phyloP scores from a whole-genome alignment of 2,329 filamentous ascomycete species.

The Didymosphaeria variabile region DNA sequence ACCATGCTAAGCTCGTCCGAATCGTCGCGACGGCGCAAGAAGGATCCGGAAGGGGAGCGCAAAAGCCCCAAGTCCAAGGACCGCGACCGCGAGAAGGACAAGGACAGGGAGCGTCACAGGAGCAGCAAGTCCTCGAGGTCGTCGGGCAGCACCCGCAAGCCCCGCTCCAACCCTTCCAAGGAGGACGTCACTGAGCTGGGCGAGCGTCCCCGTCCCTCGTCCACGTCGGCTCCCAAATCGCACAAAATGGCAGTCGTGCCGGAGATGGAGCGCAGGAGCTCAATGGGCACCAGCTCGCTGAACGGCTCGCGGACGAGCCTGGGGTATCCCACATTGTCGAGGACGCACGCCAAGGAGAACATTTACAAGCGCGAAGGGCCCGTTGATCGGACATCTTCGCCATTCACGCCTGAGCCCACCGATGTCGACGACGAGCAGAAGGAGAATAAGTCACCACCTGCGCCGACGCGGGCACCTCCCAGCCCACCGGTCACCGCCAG shows the following conservation, averaged over 20 bases:
- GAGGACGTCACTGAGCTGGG: conserved; percentile 30
- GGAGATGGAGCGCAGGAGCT: conserved; percentile 56
- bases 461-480: conserved; percentile 52
- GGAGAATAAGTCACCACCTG: conserved; percentile 32
- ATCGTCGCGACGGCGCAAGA: conserved; percentile 46
- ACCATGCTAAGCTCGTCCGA: conserved; percentile 45
- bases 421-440: conserved; percentile 50
- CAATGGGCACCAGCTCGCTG: conserved; percentile 41
- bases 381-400: conserved; percentile 27
- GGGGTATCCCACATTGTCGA: conserved; percentile 86
- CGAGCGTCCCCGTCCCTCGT: conserved; percentile 35
- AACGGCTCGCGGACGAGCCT: conserved; percentile 55
- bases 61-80: conserved; percentile 34
- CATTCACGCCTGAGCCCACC: conserved; percentile 53
- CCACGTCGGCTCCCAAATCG: conserved; percentile 43
- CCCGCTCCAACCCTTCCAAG: conserved; percentile 39
- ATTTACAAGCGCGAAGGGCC: conserved; percentile 66
- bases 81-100: conserved; percentile 37
- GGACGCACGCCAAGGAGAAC: conserved; percentile 89
- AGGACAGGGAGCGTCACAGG: conserved; percentile 36
- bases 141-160: conserved; percentile 33
- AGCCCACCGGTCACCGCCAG: conserved; percentile 58
- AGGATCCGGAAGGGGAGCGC: conserved; percentile 43
- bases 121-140: conserved; percentile 32
- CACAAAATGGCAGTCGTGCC: conserved; percentile 54